A percentile compares a stretch with the other conserved stretches of the same genome.
These are phyloP conservation scores for Diaporthe vexans DNA, from an alignment of 2,329 filamentous ascomycete species.

Conservation along the genomic window DNA sequence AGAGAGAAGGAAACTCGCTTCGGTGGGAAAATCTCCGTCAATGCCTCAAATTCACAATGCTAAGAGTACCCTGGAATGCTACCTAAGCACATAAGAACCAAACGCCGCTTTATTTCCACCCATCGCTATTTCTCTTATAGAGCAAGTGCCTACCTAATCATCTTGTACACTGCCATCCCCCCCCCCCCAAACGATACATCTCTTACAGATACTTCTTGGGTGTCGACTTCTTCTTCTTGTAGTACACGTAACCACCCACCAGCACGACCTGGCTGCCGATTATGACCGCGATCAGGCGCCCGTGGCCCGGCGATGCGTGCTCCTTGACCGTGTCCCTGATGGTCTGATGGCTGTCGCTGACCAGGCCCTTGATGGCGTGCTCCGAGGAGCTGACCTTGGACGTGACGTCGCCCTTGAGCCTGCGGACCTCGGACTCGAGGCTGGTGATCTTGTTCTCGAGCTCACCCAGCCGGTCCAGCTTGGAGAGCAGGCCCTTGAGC, in stretches of 20 bases:
- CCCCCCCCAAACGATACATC: background rate
- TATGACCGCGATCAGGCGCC: constrained; percentile 75
- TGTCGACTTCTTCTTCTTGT: constrained; percentile 83
- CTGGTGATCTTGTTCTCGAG: constrained; percentile 63
- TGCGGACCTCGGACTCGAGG: constrained; percentile 71
- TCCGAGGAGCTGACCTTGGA: constrained; percentile 66
- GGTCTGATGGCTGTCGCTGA: constrained; percentile 61
- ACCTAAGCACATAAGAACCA: constrained; percentile 30
- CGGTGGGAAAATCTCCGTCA: background rate
- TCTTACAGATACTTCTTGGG: constrained; percentile 92
- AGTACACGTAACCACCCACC: constrained; percentile 77
- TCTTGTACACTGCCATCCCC: background rate
- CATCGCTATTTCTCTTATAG: constrained; percentile 29
- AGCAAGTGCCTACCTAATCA: background rate
- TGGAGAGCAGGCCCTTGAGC: constrained; percentile 60
- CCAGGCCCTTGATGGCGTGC: constrained; percentile 65
- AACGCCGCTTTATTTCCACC: constrained; percentile 34
- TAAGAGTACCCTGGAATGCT: constrained; percentile 40
- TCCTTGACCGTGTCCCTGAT: constrained; percentile 63
- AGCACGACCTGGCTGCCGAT: constrained; percentile 82
- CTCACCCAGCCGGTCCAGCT: constrained; percentile 59
- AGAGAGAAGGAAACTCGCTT: background rate
- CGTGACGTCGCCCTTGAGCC: constrained; percentile 68
- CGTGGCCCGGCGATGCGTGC: constrained; percentile 64
- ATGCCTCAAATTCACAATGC: constrained; percentile 38